These are phyloP conservation scores for Boletus subluridellus DNA, from an alignment of 1,284 basidiomycete species.

Conservation along the genomic window DNA sequence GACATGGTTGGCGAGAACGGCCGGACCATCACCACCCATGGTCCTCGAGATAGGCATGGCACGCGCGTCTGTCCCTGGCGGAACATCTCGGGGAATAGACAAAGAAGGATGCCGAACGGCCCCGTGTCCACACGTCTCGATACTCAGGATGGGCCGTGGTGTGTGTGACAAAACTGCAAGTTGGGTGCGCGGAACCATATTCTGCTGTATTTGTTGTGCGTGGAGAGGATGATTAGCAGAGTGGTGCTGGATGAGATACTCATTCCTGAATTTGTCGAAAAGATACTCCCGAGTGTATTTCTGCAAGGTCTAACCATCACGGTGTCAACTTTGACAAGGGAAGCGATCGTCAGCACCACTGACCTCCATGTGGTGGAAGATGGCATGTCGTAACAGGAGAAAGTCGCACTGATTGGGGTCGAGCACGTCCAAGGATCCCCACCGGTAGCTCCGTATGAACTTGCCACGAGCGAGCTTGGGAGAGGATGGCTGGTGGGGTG, in stretches of 20 bases:
- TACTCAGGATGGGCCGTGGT: constrained; percentile 63
- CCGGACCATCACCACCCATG: constrained; percentile 38
- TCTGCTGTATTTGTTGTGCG: constrained; percentile 41
- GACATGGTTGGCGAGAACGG: constrained; percentile 24
- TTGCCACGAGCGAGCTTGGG: constrained; percentile 55
- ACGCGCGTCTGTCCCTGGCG: constrained; percentile 42
- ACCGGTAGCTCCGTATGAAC: constrained; percentile 68
- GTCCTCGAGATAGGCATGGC: constrained; percentile 39
- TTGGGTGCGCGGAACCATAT: constrained; percentile 35
- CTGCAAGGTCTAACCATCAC: constrained; percentile 60
- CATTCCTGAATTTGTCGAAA: constrained; percentile 69
- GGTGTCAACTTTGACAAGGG: constrained; percentile 20
- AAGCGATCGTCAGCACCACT: constrained; percentile 28
- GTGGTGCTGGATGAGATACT: constrained; percentile 52
- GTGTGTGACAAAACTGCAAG: constrained; percentile 46
- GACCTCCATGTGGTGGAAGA: constrained; percentile 82
- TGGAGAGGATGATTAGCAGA: constrained; percentile 45
- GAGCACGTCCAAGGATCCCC: constrained; percentile 75
- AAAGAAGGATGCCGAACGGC: constrained; percentile 47
- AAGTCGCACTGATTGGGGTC: constrained; percentile 77
- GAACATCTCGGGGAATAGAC: constrained; percentile 46
- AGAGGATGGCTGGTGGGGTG: constrained; percentile 38
- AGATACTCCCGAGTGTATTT: constrained; percentile 80
- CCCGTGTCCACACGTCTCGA: constrained; percentile 57
- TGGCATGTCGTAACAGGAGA: constrained; percentile 62